Evolutionary conservation across 2,329 filamentous ascomycete genomes (phyloP).

Genomic region (Claviceps humidiphila): DNA sequence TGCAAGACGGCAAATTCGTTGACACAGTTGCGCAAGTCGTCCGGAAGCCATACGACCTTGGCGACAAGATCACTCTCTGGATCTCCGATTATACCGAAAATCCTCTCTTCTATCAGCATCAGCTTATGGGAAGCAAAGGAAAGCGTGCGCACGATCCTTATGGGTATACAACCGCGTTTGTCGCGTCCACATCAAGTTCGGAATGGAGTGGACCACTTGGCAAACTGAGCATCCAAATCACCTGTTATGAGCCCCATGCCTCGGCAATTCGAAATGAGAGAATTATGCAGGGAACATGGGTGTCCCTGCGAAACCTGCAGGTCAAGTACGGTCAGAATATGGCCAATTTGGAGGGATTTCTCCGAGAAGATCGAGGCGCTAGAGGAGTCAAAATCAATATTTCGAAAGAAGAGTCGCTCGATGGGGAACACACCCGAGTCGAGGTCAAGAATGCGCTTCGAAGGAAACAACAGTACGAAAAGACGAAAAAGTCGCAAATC

Average conservation of each 20-base stretch:
- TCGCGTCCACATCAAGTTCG: slow-evolving; percentile 9
- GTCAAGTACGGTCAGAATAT: slow-evolving; percentile 43
- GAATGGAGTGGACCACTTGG: slow-evolving; percentile 67
- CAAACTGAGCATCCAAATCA: slow-evolving; percentile 56
- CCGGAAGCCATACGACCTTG: slow-evolving; percentile 28
- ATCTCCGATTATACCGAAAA: slow-evolving; percentile 77
- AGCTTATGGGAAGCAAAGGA: slow-evolving; percentile 18
- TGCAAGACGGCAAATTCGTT: slow-evolving; percentile 42
- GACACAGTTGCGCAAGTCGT: slow-evolving; percentile 64
- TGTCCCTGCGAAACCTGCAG: slow-evolving; percentile 59
- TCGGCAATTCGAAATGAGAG: slow-evolving; percentile 35
- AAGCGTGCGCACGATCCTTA: slow-evolving; percentile 37
- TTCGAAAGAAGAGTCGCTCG: slow-evolving; percentile 29
- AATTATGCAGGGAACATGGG: slow-evolving; percentile 45
- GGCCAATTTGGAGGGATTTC: slow-evolving; percentile 53
- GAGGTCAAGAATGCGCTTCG: slow-evolving; percentile 43
- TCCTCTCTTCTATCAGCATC: slow-evolving; percentile 41
- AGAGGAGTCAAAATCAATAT: slow-evolving; percentile 41
- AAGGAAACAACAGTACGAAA: slow-evolving; percentile 53
- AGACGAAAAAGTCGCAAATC: slow-evolving; percentile 26
- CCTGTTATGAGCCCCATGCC: slow-evolving; percentile 57
- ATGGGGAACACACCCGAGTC: slow-evolving; percentile 30
- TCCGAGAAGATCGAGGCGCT: slow-evolving; percentile 45
- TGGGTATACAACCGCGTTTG: slow-evolving; percentile 32
- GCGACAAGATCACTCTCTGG: slow-evolving; percentile 48